phyloP scores from a whole-genome alignment of 2,329 filamentous ascomycete genomes.

The Colletotrichum tamarilloi region DNA sequence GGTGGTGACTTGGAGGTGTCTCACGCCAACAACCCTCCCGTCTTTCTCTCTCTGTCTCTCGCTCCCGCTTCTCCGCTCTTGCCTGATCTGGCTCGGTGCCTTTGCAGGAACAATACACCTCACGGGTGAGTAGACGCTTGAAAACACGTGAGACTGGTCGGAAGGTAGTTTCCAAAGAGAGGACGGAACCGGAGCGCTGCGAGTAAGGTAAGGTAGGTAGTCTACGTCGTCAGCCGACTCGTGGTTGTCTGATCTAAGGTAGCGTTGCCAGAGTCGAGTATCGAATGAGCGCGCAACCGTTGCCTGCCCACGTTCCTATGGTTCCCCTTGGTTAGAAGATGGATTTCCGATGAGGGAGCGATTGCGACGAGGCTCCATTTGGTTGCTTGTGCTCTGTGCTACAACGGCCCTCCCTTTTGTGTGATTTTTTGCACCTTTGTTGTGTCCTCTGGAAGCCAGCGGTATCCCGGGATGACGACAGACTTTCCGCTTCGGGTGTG shows the following conservation, averaged over 20 bases:
- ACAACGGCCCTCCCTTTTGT: neutral
- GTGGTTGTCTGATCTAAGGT: neutral
- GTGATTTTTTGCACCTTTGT: neutral
- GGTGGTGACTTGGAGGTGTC: neutral
- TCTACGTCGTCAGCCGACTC: neutral
- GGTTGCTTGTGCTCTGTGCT: slow-evolving; percentile 1
- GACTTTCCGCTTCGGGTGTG: slow-evolving; percentile 34
- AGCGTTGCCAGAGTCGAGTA: neutral
- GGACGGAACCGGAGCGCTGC: neutral
- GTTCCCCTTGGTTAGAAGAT: neutral
- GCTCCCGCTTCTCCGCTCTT: neutral
- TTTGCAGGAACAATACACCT: neutral
- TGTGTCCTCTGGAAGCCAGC: slow-evolving; percentile 28
- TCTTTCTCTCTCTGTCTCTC: neutral
- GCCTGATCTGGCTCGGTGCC: neutral
- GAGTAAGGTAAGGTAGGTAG: neutral
- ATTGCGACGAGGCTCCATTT: neutral
- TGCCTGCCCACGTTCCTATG: neutral
- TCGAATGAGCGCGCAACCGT: neutral
- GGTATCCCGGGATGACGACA: slow-evolving; percentile 36
- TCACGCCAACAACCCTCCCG: neutral
- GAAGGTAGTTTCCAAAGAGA: neutral
- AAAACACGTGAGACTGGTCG: neutral
- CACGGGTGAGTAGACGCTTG: neutral
- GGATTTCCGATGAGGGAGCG: neutral